Evolutionary conservation across 2,329 filamentous ascomycete genomes (phyloP).

Genomic region (Curvularia verruculosa): DNA sequence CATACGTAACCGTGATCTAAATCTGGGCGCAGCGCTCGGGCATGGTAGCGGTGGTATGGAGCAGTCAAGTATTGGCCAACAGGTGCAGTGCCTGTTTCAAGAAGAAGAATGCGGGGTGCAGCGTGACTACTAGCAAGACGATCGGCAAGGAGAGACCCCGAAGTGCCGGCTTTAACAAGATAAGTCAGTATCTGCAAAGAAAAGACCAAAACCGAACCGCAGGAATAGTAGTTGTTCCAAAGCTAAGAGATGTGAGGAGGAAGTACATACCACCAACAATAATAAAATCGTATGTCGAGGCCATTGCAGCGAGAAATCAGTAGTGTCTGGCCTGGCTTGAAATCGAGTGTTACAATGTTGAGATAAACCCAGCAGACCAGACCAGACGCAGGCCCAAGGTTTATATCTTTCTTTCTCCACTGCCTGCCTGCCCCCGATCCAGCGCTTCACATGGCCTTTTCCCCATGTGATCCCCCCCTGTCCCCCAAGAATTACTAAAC

Average conservation of each 20-base stretch:
- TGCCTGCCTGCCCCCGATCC: background rate
- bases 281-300: slow-evolving; percentile 46
- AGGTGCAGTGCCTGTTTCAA: slow-evolving; percentile 66
- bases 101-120: slow-evolving; percentile 61
- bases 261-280: slow-evolving; percentile 48
- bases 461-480: background rate
- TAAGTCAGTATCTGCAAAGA: background rate
- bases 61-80: slow-evolving; percentile 50
- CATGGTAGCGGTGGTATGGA: slow-evolving; percentile 62
- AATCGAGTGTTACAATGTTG: background rate
- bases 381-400: background rate
- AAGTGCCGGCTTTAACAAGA: slow-evolving; percentile 59
- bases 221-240: background rate
- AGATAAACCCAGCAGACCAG: background rate
- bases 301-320: slow-evolving; percentile 15
- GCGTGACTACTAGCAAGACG: slow-evolving; percentile 56
- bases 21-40: slow-evolving; percentile 51
- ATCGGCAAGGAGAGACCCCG: slow-evolving; percentile 63
- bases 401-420: background rate
- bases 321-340: too few species aligned
- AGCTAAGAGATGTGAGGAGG: too few species aligned
- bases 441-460: background rate
- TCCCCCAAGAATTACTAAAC: background rate
- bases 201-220: background rate
- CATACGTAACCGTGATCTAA: slow-evolving; percentile 60